Evolutionary conservation across 768 basidiomycete species (phyloP), one percentile per base, ranked within the genome.

Genomic region (Boletales sp.): DNA sequence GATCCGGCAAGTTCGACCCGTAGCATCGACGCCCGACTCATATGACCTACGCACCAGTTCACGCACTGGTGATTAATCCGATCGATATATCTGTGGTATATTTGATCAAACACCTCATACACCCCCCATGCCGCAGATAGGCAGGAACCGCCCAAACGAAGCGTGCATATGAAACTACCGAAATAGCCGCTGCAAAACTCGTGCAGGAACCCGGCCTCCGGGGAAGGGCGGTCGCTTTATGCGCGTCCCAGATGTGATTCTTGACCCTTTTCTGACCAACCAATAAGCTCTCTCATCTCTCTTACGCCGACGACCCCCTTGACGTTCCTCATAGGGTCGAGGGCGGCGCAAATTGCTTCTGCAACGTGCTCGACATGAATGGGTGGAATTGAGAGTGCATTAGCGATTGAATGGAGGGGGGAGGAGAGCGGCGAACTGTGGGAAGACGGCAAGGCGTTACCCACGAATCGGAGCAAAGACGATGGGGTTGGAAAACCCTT

Each of bases 331-430:
- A 63, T 60, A 34, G 71, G 69, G 59, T 83, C 78, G 50, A 85
- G 72, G 32, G 80, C 77, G 17, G 84, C 75, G 51, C 87, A 83
- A 8, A 92, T 78, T 1, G 93, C 90, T 58, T 86, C 82, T 3
- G 87, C 97, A 40, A 98, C 92, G 54, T 94, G 91, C 59, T 99
- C 97, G 18, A 97, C 93, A 62, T 98, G 95, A 38, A 98, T 82
- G 2, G 97, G 94, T 29, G 88, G 91, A 47, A 87, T 85, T n/a
- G 79, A 77, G 44, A 97, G 69, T 15, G 87, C 83, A 53, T 87
- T 87, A 8, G 91, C 88, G 32, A 94, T 70, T 3, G 87, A 83
- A 30, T 81, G 74, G 36, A 87, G 68, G 14, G 80, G 63, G 19
- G 80, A 81, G 19, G 72, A 68, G 48, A 68, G 56, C 54, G 62